Evolutionary conservation across 345 rosid species (phyloP).

Genomic region (Gossypium arboreum): DNA sequence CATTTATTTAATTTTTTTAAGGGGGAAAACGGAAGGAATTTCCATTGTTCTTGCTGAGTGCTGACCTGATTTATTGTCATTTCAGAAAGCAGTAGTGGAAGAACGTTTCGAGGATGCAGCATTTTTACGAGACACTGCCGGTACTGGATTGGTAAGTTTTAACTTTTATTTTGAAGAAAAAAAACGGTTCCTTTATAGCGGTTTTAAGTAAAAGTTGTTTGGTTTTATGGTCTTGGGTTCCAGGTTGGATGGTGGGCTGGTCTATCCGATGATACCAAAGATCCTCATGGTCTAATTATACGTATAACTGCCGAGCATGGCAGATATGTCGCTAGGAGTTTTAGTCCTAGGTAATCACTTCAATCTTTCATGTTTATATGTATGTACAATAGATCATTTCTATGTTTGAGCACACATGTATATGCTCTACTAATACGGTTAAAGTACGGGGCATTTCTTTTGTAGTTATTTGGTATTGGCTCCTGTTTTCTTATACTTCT

Average conservation of each 20-base stretch:
- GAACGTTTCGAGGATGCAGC: constrained; percentile 82
- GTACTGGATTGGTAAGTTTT: constrained; percentile 81
- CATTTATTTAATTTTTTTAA: background rate
- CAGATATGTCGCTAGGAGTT: constrained; percentile 82
- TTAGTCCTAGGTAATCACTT: constrained; percentile 66
- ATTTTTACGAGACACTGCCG: constrained; percentile 71
- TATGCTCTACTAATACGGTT: background rate
- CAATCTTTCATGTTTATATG: background rate
- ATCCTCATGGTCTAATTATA: constrained; percentile 83
- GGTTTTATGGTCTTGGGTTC: constrained; percentile 16
- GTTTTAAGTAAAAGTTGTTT: background rate
- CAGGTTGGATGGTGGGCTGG: constrained; percentile 99
- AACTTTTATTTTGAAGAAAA: background rate
- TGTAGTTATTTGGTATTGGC: background rate
- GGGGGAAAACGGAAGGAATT: background rate
- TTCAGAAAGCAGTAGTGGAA: constrained; percentile 68
- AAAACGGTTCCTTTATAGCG: too few relatives aligned
- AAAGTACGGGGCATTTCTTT: background rate
- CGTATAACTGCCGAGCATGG: constrained; percentile 94
- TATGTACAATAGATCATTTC: background rate
- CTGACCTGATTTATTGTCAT: constrained; percentile 14
- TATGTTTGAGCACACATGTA: background rate
- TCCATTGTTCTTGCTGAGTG: constrained; percentile 14
- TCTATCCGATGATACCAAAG: constrained; percentile 60
- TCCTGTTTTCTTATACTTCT: background rate